Percentiles rank a stretch among this genome's conserved stretches.
phyloP scores from a whole-genome alignment of 257 asterid genomes.

The Penstemon barbatus region DNA sequence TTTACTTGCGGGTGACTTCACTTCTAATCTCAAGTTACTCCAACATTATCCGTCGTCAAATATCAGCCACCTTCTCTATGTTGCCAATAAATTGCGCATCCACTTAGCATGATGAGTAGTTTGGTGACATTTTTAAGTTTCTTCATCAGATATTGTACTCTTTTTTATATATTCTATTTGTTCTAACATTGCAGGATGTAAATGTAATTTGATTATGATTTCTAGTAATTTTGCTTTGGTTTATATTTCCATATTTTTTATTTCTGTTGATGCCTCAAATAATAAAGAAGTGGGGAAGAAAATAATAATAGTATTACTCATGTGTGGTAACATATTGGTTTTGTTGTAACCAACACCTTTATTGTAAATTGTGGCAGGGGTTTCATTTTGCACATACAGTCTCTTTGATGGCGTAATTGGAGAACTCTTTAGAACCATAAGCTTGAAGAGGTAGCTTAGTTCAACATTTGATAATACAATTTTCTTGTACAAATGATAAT shows the following conservation, averaged over 20 bases:
- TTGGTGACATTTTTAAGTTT: conserved; percentile 20
- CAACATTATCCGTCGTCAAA: conserved; percentile 85
- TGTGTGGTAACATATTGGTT: background rate
- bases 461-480: background rate
- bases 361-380: background rate
- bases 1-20: conserved; percentile 90
- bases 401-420: too few species aligned
- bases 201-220: conserved; percentile 29
- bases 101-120: conserved; percentile 33
- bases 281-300: background rate
- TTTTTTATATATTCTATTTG: conserved; percentile 11
- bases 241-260: background rate
- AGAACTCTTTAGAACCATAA: too few species aligned
- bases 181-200: conserved; percentile 38
- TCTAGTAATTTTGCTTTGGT: conserved; percentile 15
- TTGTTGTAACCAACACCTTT: conserved; percentile 9
- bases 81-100: conserved; percentile 74
- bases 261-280: background rate
- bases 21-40: conserved; percentile 83
- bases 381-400: too few species aligned
- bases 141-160: conserved; percentile 10
- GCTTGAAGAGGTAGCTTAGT: background rate
- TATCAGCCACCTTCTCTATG: conserved; percentile 90
- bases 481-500: background rate
- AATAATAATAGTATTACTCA: background rate